Base-by-base conservation (phyloP, 2,329 filamentous ascomycete genomes). In the Waltergamsia citrina region DNA sequence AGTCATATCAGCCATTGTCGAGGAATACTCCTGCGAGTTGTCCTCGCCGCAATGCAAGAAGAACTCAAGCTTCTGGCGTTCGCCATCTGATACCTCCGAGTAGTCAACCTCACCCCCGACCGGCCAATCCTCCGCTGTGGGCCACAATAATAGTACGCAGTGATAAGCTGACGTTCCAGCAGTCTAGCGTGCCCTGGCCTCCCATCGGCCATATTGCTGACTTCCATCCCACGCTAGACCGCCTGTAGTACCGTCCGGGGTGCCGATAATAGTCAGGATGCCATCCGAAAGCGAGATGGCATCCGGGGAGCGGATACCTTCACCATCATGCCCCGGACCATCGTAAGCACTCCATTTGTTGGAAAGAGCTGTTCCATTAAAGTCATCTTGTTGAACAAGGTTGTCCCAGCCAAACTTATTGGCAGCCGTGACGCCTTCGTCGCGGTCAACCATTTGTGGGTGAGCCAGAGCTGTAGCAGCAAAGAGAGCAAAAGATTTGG, bases 331-430 rank as follows among this genome's bases (percentile, higher is more conserved):
- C n/a, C 23, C 23, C 9, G 23, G 23, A n/a, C 23, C 23, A n/a
- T 25, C 23, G n/a, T 25, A 25, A 9, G n/a, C 23, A 9, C 23
- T n/a, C 23, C 23, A 25, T 25, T 9, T 9, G n/a, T 25, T n/a
- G n/a, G 23, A 25, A n/a, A 25, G 23, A 9, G 9, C 23, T 9
- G 23, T 25, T 9, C 23, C 23, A n/a, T 25, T n/a, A n/a, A 25
- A 25, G 23, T 9, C n/a, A n/a, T 25, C 23, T 25, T 25, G 9
- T 25, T 25, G 23, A 25, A n/a, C 23, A 17, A 25, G 28, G 10
- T 10, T 35, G 4, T 10, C 6, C 29, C 16, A 12, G 30, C 20
- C 16, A 37, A 26, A 33, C 7, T n/a, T 39, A 3, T 39, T 23
- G 19, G 37, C 37, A 9, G 22, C 25, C 6, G 23, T 25, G n/a